Conservation (phyloP, 2,329 filamentous ascomycete genomes). For the Claviceps paspali region DNA sequence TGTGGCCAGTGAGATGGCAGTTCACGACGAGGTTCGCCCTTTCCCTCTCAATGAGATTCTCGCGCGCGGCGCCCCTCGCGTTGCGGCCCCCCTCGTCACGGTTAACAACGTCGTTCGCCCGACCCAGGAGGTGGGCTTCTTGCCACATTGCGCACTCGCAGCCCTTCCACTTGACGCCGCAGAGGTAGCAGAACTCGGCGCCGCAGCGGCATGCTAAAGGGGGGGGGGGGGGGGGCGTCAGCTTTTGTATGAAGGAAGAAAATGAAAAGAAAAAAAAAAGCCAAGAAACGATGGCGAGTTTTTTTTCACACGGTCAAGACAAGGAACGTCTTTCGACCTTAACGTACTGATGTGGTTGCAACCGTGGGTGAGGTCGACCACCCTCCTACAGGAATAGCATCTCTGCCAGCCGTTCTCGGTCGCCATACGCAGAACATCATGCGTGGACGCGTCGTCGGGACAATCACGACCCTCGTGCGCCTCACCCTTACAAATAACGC, state of each 20-base stretch:
- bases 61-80: neutral
- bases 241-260: neutral
- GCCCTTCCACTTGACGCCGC: slow-evolving; percentile 25
- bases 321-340: too few species aligned
- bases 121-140: slow-evolving; percentile 11
- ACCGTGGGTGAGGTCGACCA: slow-evolving; percentile 34
- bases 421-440: slow-evolving; percentile 26
- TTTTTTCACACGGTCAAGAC: too few species aligned
- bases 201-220: slow-evolving; percentile 28
- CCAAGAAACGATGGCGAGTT: too few species aligned
- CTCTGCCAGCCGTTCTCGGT: slow-evolving; percentile 32
- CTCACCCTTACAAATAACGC: slow-evolving; percentile 31
- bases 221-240: too few species aligned
- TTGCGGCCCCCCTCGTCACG: neutral
- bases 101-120: neutral
- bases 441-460: slow-evolving; percentile 23
- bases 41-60: neutral
- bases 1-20: neutral
- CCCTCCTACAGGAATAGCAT: slow-evolving; percentile 27
- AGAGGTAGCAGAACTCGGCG: slow-evolving; percentile 34
- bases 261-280: too few species aligned
- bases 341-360: slow-evolving; percentile 44
- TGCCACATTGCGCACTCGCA: slow-evolving; percentile 24
- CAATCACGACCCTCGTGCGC: slow-evolving; percentile 33
- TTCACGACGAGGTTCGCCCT: slow-evolving; percentile 1